Percentiles rank a stretch among this genome's conserved stretches.
phyloP scores from a whole-genome alignment of 371 early-diverging fungal species.

The Mucor sp. region DNA sequence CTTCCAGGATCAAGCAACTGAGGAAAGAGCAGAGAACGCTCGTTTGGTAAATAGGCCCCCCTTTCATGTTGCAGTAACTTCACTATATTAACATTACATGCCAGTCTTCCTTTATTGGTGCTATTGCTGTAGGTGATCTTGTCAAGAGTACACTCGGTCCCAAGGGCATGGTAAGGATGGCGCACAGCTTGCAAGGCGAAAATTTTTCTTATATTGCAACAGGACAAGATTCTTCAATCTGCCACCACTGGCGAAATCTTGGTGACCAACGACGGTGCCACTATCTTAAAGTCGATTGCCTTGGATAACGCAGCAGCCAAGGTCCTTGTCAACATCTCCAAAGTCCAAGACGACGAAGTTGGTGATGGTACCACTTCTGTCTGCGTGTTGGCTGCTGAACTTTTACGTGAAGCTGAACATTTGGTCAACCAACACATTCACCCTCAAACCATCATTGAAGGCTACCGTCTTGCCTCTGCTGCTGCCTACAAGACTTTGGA shows the following conservation, averaged over 20 bases:
- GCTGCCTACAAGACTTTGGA: slow-evolving; percentile 90
- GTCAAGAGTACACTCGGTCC: slow-evolving; percentile 93
- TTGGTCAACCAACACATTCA: slow-evolving; percentile 95
- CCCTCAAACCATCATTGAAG: slow-evolving; percentile 98
- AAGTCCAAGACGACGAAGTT: slow-evolving; percentile 99
- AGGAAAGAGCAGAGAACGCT: slow-evolving; percentile 98
- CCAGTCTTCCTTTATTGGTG: slow-evolving; percentile 88
- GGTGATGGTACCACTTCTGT: slow-evolving; percentile 99
- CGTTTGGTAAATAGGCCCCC: slow-evolving; percentile 82
- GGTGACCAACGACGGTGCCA: slow-evolving; percentile 99
- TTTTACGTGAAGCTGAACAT: slow-evolving; percentile 96
- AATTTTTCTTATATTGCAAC: slow-evolving; percentile 3
- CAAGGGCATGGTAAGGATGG: slow-evolving; percentile 74
- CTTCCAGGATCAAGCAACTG: slow-evolving; percentile 91
- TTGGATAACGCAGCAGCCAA: slow-evolving; percentile 99
- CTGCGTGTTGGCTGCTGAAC: slow-evolving; percentile 96
- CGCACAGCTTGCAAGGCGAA: background rate
- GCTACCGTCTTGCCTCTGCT: slow-evolving; percentile 91
- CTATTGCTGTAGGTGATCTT: slow-evolving; percentile 97
- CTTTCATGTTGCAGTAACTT: background rate
- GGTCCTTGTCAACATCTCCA: slow-evolving; percentile 97
- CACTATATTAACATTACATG: background rate
- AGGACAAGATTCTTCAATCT: slow-evolving; percentile 98
- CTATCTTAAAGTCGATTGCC: slow-evolving; percentile 98
- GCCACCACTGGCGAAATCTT: slow-evolving; percentile 82